Percentiles rank a stretch among this genome's conserved stretches.
These are phyloP conservation scores for Leccinum colubrinum DNA, from an alignment of 1,284 basidiomycete genomes.

Conservation along the genomic window DNA sequence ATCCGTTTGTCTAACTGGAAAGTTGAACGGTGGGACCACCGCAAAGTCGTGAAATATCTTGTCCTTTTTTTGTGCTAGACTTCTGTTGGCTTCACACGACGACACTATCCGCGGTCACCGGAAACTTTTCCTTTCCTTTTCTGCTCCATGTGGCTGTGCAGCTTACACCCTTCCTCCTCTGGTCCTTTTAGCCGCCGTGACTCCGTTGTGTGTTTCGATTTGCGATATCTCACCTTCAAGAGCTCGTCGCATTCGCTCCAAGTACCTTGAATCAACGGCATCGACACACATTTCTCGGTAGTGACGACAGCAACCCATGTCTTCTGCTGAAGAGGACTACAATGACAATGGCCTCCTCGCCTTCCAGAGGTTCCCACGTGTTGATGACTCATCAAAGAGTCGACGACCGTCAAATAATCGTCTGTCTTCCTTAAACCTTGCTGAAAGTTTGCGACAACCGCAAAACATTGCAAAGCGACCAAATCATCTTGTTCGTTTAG, in stretches of 20 bases:
- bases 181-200: background rate
- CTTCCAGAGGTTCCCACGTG: no score
- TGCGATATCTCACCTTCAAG: background rate
- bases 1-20: background rate
- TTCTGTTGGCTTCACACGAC: background rate
- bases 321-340: conserved; percentile 41
- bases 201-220: background rate
- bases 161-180: background rate
- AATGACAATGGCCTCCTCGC: no score
- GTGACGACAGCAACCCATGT: background rate
- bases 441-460: no score
- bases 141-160: background rate
- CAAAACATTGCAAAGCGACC: no score
- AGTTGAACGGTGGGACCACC: background rate
- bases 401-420: no score
- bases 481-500: no score
- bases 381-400: no score
- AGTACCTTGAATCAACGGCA: background rate
- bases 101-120: background rate
- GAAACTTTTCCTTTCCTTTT: background rate
- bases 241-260: background rate
- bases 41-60: background rate
- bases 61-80: background rate
- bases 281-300: background rate
- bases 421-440: no score